Evolutionary conservation across 2,329 filamentous ascomycete genomes (phyloP).

Genomic region (Aspergillus phoenicis): DNA sequence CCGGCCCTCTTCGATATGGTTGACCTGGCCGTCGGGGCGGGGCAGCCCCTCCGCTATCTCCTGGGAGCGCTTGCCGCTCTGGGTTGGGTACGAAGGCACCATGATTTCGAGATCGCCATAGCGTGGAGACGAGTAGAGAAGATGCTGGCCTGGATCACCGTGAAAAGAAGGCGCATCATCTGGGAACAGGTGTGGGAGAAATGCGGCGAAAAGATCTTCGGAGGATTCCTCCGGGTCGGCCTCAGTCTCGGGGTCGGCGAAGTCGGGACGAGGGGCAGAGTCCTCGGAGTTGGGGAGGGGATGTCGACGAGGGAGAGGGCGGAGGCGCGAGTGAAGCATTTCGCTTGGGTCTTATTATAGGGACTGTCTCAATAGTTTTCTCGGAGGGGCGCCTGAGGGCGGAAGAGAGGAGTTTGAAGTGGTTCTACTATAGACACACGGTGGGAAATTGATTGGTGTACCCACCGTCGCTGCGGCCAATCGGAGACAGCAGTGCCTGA

Average conservation of each 20-base stretch:
- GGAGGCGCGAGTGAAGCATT: constrained; percentile 37
- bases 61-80: constrained; percentile 28
- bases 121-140: constrained; percentile 52
- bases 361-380: background rate
- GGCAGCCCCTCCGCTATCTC: constrained; percentile 19
- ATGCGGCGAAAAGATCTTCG: constrained; percentile 57
- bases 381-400: background rate
- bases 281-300: background rate
- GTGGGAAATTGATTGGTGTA: background rate
- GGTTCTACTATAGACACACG: background rate
- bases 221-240: constrained; percentile 33
- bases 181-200: constrained; percentile 58
- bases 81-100: constrained; percentile 48
- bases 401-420: background rate
- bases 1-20: constrained; percentile 49
- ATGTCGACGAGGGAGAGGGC: constrained; percentile 22
- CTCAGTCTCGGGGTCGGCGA: constrained; percentile 23
- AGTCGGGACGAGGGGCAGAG: constrained; percentile 21
- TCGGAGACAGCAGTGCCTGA: background rate
- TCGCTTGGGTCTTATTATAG: background rate
- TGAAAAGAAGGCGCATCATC: constrained; percentile 59
- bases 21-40: constrained; percentile 14
- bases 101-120: constrained; percentile 46
- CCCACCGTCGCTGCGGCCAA: background rate
- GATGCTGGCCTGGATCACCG: constrained; percentile 54